Percentiles rank a stretch among this genome's conserved stretches.
These are phyloP conservation scores for Vitis hybrid DNA, from an alignment of 177 flowering plant genomes.

Conservation along the genomic window DNA sequence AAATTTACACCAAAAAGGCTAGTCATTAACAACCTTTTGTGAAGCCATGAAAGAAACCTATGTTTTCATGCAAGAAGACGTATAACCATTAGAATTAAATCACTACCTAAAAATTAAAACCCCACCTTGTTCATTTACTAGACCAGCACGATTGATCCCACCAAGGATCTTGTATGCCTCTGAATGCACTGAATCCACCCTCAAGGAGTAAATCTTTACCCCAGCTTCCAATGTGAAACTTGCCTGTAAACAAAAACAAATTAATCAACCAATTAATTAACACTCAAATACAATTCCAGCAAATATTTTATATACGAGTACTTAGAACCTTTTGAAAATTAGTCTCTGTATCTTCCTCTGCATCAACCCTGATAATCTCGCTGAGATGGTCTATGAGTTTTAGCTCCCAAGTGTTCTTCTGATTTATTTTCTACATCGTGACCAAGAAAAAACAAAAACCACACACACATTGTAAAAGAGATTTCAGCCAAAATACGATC, in stretches of 20 bases:
- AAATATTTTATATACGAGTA: too few species aligned
- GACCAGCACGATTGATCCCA: constrained; percentile 90
- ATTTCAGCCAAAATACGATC: background rate
- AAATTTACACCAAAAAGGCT: too few species aligned
- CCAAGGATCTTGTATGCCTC: constrained; percentile 98
- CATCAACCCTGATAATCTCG: constrained; percentile 76
- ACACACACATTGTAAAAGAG: background rate
- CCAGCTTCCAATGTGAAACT: constrained; percentile 98
- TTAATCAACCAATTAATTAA: too few species aligned
- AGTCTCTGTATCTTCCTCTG: constrained; percentile 38
- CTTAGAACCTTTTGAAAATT: constrained; percentile 85
- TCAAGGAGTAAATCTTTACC: constrained; percentile 83
- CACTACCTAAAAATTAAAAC: background rate
- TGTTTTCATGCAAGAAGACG: too few species aligned
- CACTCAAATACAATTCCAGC: too few species aligned
- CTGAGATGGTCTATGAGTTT: constrained; percentile 80
- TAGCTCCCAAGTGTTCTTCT: constrained; percentile 96
- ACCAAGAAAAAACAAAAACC: constrained; percentile 4
- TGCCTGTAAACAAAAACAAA: constrained; percentile 47
- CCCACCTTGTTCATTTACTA: constrained; percentile 70
- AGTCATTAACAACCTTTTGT: too few species aligned
- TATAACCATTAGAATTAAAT: background rate
- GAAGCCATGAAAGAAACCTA: too few species aligned
- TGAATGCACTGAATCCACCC: constrained; percentile 94
- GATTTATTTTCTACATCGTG: constrained; percentile 80